Conservation (phyloP, 169 alveolate species). For the Cyclospora cayetanensis region DNA sequence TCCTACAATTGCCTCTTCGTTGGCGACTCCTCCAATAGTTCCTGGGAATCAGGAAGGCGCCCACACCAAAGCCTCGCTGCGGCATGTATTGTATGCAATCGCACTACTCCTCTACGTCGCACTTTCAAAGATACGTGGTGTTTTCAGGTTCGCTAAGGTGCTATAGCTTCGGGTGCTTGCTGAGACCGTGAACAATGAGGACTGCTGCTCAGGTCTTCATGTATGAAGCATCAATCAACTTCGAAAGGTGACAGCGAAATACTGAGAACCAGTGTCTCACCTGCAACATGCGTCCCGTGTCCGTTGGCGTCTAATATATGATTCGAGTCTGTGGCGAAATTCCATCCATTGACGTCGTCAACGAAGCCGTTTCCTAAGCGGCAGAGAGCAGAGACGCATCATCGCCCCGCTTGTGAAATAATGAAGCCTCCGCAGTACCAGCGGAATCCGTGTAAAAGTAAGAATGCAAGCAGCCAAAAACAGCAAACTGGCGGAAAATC, state of each 20-base stretch:
- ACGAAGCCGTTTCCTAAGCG: slow-evolving; percentile 36
- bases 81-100: too few species aligned
- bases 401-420: too few species aligned
- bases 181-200: not conserved
- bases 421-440: too few species aligned
- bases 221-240: too few species aligned
- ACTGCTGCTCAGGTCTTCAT: not conserved
- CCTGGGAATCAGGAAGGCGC: too few species aligned
- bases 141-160: not conserved
- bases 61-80: too few species aligned
- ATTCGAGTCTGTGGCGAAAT: not conserved
- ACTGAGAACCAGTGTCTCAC: not conserved
- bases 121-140: too few species aligned
- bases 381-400: too few species aligned
- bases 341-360: slow-evolving; percentile 52
- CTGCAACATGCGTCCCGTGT: slow-evolving; percentile 71
- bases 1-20: slow-evolving; percentile 71
- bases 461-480: too few species aligned
- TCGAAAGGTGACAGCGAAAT: not conserved
- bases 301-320: slow-evolving; percentile 42
- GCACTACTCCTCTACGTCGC: too few species aligned
- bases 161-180: not conserved
- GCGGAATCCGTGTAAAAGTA: too few species aligned
- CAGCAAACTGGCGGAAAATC: too few species aligned
- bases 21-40: slow-evolving; percentile 76